These are phyloP conservation scores for Diutina catenulata DNA, from an alignment of 1,139 yeast genomes.

Conservation along the genomic window DNA sequence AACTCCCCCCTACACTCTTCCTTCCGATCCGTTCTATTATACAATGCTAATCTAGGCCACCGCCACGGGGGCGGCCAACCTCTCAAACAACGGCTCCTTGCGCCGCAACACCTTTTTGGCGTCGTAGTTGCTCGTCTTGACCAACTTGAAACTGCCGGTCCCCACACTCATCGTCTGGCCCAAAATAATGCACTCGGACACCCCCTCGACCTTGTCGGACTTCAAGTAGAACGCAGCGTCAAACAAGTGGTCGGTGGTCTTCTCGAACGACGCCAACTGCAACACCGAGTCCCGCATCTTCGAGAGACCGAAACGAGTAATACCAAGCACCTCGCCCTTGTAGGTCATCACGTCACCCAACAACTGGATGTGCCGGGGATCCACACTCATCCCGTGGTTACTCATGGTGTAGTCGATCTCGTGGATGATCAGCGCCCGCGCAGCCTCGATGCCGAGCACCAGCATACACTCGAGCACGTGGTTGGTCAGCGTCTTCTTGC, in stretches of 20 bases:
- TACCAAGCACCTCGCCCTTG: conserved; percentile 96
- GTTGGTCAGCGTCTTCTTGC: conserved; percentile 77
- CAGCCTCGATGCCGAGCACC: conserved; percentile 96
- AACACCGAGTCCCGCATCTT: conserved; percentile 97
- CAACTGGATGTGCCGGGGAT: conserved; percentile 97
- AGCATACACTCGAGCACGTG: conserved; percentile 84
- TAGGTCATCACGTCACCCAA: conserved; percentile 98
- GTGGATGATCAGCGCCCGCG: conserved; percentile 80
- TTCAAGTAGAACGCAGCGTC: conserved; percentile 98
- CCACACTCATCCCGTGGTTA: conserved; percentile 99
- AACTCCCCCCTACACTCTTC: too few species aligned
- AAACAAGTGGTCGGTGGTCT: conserved; percentile 95
- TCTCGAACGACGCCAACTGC: conserved; percentile 94
- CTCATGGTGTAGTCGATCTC: conserved; percentile 98
- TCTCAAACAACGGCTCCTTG: conserved; percentile 1
- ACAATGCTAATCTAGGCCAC: too few species aligned
- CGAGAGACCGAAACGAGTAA: conserved; percentile 93
- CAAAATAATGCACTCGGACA: conserved; percentile 90
- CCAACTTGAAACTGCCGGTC: conserved; percentile 90
- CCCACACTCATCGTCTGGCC: conserved; percentile 98
- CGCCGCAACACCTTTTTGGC: conserved; percentile 7
- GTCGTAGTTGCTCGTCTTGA: conserved; percentile 41
- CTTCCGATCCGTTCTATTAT: too few species aligned
- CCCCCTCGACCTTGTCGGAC: conserved; percentile 93
- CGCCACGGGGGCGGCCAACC: not conserved